Evolutionary conservation across 345 rosid species (phyloP), one percentile per base, ranked within the genome.

Genomic region (Raphanus sativus): DNA sequence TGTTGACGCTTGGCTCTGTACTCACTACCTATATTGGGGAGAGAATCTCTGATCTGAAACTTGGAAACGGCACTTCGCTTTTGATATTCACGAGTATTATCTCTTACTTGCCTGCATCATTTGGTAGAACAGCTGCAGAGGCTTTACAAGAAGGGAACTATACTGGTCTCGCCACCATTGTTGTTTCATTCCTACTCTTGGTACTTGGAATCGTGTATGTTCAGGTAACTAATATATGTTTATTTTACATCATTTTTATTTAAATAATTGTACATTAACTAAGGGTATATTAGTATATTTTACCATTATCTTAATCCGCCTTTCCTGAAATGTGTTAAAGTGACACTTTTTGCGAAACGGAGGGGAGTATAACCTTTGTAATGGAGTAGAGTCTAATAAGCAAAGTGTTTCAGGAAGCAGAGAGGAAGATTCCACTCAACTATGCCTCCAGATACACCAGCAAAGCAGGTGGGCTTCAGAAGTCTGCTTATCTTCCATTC

Each of bases 31-130:
- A 88, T 77, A 84, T 92, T 25, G 98, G 99, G 71, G 98, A 95
- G 75, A 84, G 90, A 45, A 95, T 92, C 66, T 86, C 97, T 69
- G 98, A 95, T 84, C 83, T 95, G 63, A 95, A 95, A 80, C 97
- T 95, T 62, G 99, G 99, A 81, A 95, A 95, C 65, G 99, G 99
- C 28, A 95, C 98, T 15, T 92, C 98, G 17, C 90, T 95, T 40
- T 80, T 95, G 65, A 95, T 95, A 75, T 95, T 95, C 81, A 95
- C 99, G 0, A 95, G 94, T 84, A 95, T 95, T 54, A 87, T 95
- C 82, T 95, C 99, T 55, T 95, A 95, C 86, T 83, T 92, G 83
- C 99, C 99, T 5, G 94, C 99, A 73, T 95, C 99, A 56, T 87
- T 95, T 78, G 99, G 99, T 75, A 85, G 91, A 88, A 92, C 98